These are phyloP conservation scores for Backusella tarrabulga DNA, from an alignment of 192 early-diverging fungal species.

Conservation along the genomic window DNA sequence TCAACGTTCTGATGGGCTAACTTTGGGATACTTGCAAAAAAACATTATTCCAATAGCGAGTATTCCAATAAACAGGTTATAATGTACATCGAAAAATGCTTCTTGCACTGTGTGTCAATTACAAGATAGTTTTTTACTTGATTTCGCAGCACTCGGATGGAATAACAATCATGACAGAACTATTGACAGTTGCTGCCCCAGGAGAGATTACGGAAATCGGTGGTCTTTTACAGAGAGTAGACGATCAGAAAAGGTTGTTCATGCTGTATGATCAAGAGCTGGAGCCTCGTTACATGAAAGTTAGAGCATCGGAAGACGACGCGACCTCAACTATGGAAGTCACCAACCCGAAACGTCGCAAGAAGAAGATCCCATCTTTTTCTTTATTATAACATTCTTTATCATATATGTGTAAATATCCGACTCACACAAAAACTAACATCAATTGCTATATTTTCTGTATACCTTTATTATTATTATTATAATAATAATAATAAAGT, in stretches of 20 bases:
- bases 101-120: not conserved
- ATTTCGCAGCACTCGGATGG: not conserved
- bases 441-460: not conserved
- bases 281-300: not conserved
- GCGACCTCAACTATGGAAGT: not conserved
- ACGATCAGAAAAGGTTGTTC: not conserved
- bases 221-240: not conserved
- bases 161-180: not conserved
- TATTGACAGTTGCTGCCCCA: not conserved
- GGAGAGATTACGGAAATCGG: not conserved
- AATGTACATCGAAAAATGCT: not conserved
- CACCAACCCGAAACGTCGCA: conserved; percentile 3
- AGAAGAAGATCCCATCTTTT: not conserved
- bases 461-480: not conserved
- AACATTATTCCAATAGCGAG: no score
- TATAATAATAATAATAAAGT: not conserved
- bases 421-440: not conserved
- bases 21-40: no score
- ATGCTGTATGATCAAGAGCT: not conserved
- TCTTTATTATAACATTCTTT: not conserved
- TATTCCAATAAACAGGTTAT: no score
- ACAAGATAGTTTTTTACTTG: not conserved
- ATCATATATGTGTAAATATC: not conserved
- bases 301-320: not conserved
- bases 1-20: no score